These are phyloP conservation scores for Eleusine indica DNA, from an alignment of 176 grass and related monocot species.

Conservation along the genomic window DNA sequence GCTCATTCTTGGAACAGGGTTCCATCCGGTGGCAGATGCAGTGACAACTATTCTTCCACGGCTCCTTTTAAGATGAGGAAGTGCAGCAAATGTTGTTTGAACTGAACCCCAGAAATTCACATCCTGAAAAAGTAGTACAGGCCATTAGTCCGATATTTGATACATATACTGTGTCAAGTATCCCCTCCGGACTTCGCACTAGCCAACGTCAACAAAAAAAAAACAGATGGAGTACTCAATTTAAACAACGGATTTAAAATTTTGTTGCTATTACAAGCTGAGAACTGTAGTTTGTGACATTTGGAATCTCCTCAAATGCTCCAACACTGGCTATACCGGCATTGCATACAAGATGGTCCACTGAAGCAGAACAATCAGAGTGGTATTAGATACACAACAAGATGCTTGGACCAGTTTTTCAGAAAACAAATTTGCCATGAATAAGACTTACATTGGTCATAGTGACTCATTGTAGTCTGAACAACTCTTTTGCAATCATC, in stretches of 20 bases:
- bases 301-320: slow-evolving; percentile 61
- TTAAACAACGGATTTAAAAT: too few species aligned
- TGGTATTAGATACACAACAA: background rate
- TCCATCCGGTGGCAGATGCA: slow-evolving; percentile 55
- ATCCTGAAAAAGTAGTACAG: slow-evolving; percentile 37
- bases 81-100: slow-evolving; percentile 58
- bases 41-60: slow-evolving; percentile 62
- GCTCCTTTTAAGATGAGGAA: slow-evolving; percentile 61
- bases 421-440: background rate
- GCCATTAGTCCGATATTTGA: background rate
- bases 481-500: slow-evolving; percentile 52
- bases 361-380: slow-evolving; percentile 19
- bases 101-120: slow-evolving; percentile 82
- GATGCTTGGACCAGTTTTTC: background rate
- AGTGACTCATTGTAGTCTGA: slow-evolving; percentile 46
- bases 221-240: too few species aligned
- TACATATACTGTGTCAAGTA: too few species aligned
- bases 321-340: slow-evolving; percentile 51
- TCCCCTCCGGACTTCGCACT: too few species aligned
- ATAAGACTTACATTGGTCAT: slow-evolving; percentile 44
- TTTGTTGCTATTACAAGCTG: slow-evolving; percentile 39
- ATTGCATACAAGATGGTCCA: slow-evolving; percentile 77
- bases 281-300: slow-evolving; percentile 51
- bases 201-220: too few species aligned
- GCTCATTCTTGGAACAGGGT: slow-evolving; percentile 55